Base-by-base conservation (phyloP, 2,329 filamentous ascomycete species). In the Sarocladiaceae sp. region DNA sequence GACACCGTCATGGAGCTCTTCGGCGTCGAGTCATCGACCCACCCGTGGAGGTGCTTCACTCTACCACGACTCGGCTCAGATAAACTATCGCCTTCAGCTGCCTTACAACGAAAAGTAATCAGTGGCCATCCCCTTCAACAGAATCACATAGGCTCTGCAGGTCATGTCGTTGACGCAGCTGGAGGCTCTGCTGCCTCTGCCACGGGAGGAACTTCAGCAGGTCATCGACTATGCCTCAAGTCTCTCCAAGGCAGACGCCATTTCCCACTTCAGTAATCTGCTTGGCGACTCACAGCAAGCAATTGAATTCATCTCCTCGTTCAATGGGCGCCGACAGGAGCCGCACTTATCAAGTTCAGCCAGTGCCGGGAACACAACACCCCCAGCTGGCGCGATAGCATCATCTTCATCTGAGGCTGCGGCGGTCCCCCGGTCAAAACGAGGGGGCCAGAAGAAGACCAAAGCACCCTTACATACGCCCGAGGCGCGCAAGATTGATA, bases 261-360 rank as follows among this genome's bases (percentile, higher is more conserved):
- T 81, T 42, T 82, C 89, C 33, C 88, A 97, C 63, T 83, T 98
- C 49, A 85, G 82, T 61, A 88, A 93, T 58, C 71, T 98, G 44
- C 76, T 98, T 0, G 93, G 91, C 41, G 88, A 95, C 61, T 89
- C 86, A 6, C 79, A 89, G 2, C 81, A 85, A 54, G 76, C 72
- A 32, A 68, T 89, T 49, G 83, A 89, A 55, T 93, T 88, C 59
- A 82, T 90, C 51, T 80, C 87, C 1, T 83, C 82, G 15, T 91
- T 91, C 61, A 97, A 95, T 59, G 77, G 82, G 3, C 78, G 70
- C 15, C 66, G 79, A 42, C 64, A 72, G 52, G 69, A 70, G 16
- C 69, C 68, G 1, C 61, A 56, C 6, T 47, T 13, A 29, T 26
- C 33, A 7, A 15, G 19, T 9, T 4, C 35, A 59, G 2, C 47